Evolutionary conservation across 1,139 yeast genomes (phyloP).

Genomic region (Suhomyces atakaporum): DNA sequence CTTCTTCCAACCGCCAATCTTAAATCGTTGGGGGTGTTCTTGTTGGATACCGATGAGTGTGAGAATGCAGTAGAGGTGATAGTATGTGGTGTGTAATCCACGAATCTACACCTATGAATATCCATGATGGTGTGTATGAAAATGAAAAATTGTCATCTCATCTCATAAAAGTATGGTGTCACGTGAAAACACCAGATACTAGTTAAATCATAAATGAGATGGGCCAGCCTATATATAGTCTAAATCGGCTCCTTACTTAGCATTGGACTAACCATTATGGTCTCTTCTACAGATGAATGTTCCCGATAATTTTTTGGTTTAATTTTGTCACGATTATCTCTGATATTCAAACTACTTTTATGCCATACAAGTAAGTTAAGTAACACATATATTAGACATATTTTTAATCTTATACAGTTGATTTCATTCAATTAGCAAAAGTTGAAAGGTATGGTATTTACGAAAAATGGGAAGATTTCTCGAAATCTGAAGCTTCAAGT

Average conservation of each 20-base stretch:
- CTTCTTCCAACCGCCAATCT: conserved; percentile 90
- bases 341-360: too few species aligned
- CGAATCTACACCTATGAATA: conserved; percentile 90
- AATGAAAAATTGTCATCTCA: conserved; percentile 15
- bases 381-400: too few species aligned
- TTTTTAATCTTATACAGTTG: too few species aligned
- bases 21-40: conserved; percentile 58
- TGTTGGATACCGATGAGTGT: conserved; percentile 52
- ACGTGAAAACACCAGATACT: conserved; percentile 7
- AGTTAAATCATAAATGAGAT: conserved; percentile 1
- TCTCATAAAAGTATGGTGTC: conserved; percentile 8
- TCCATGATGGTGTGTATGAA: conserved; percentile 46
- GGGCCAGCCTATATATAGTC: too few species aligned
- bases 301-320: too few species aligned
- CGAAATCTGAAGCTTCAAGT: background rate
- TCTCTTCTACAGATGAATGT: too few species aligned
- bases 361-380: too few species aligned
- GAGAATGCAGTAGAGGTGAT: conserved; percentile 85
- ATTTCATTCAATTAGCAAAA: too few species aligned
- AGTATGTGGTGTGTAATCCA: conserved; percentile 84
- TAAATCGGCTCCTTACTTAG: too few species aligned
- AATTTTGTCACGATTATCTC: too few species aligned
- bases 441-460: background rate
- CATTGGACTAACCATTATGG: too few species aligned
- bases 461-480: background rate